Base-by-base conservation (phyloP, 108 stramenopile species). In the Fragilariopsis cylindrus region DNA sequence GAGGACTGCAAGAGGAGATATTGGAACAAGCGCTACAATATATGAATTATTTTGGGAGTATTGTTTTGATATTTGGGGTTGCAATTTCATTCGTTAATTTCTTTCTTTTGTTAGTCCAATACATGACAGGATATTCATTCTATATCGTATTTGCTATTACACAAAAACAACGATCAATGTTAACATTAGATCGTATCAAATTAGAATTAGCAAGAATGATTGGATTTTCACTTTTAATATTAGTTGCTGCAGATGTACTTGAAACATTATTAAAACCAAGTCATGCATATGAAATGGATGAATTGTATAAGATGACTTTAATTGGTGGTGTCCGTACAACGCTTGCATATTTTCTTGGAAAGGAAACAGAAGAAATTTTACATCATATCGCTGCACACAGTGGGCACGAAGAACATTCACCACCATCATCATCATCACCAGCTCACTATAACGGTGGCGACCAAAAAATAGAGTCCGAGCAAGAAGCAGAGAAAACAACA, bases 311-410 rank as follows among this genome's bases (percentile, higher is more conserved):
- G 4, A 56, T 56, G 16, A 19, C 55, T 0, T 56, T n/a, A 4
- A 18, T 56, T 19, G 55, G 55, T 11, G 55, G 55, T n/a, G 19
- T 56, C 19, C 55, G 55, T 11, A 56, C 55, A n/a, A 56, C 55
- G 8, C 55, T 11, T 56, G 55, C 30, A 30, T 56, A 11, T 56
- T 56, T 56, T 19, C 55, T 56, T 4, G 55, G 55, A 0, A 11
- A 56, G 55, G 55, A 56, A 19, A 56, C 55, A n/a, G 55, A 56
- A 56, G 55, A 56, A 19, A 56, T 56, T 19, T 5, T 56, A 19
- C 55, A 56, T 19, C 55, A 56, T 19, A 56, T 56, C 19, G 55
- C 30, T 30, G 2, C 30, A 30, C 30, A 2, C 30, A 30, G 30
- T 2, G 2, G 30, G 0, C 30, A 30, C 30, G 30, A 30, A 30